Base-by-base conservation (phyloP, 257 asterid species). In the Fraxinus cuspidata region DNA sequence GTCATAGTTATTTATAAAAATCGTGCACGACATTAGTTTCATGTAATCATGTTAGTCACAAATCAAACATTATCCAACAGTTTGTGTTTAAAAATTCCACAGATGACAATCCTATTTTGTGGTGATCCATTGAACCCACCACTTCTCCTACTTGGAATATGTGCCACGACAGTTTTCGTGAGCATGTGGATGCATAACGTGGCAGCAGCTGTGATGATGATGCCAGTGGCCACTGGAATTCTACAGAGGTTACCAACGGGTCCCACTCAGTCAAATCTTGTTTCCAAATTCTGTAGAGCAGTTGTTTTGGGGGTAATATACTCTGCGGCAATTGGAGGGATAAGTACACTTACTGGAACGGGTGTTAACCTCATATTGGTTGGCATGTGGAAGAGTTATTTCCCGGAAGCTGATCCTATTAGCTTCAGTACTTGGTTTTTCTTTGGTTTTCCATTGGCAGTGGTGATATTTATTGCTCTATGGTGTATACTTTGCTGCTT, bases 181-280 rank as follows among this genome's bases (percentile, higher is more conserved):
- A 92, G 97, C 88, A 94, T 94, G 99, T 92, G 99, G 99, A 87
- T 94, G 97, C 97, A 91, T 88, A 94, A 94, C 92, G 95, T 90
- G 86, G 99, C 97, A n/a, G 91, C 96, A 0, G 92, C 99, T 0
- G 84, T 94, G 32, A 86, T 94, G 95, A 94, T 94, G 97, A 92
- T 92, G 95, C 97, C 99, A 0, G 99, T 92, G 6, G 99, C 97
- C 0, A 94, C 97, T 2, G 99, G 98, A 9, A 90, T 94, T 13
- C 15, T 94, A 42, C 97, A 91, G 18, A 70, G 87, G 51, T 21
- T 94, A 37, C 96, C 94, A 12, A 10, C 92, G 68, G 92, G 86
- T 1, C 84, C 91, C 83, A 13, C 32, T 0, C 88, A 69, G 10
- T 64, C 94, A 3, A 56, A 35, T 0, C 84, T 84, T 0, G 90